Evolutionary conservation across 2,329 filamentous ascomycete species (phyloP).

Genomic region (Westerdykella ornata): DNA sequence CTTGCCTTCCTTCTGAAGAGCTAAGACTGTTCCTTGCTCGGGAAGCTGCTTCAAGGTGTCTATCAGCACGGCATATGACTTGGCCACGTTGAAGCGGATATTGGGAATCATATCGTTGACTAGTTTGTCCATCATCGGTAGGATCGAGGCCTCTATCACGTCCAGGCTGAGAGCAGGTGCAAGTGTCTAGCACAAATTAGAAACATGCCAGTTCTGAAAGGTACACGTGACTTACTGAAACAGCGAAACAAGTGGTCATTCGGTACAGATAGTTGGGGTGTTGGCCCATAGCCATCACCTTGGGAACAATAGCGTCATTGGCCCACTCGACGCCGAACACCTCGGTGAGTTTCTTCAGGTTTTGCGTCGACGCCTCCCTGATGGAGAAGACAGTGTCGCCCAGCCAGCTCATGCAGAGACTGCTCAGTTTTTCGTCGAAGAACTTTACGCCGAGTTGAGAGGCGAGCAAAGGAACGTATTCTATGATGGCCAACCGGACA

Average conservation of each 20-base stretch:
- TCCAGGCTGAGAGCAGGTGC: slow-evolving; percentile 87
- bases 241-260: slow-evolving; percentile 99
- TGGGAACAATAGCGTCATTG: slow-evolving; percentile 92
- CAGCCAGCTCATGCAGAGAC: slow-evolving; percentile 96
- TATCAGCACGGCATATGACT: slow-evolving; percentile 88
- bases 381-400: slow-evolving; percentile 99
- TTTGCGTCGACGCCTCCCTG: slow-evolving; percentile 91
- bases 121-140: slow-evolving; percentile 93
- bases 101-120: slow-evolving; percentile 94
- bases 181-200: slow-evolving; percentile 62
- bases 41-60: slow-evolving; percentile 87
- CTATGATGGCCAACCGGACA: slow-evolving; percentile 94
- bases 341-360: slow-evolving; percentile 96
- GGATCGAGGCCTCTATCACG: slow-evolving; percentile 85
- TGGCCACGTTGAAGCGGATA: slow-evolving; percentile 98
- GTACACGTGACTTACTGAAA: slow-evolving; percentile 63
- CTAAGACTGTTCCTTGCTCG: slow-evolving; percentile 76
- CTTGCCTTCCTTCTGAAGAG: slow-evolving; percentile 71
- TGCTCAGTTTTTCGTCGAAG: slow-evolving; percentile 95
- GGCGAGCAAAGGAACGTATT: slow-evolving; percentile 94
- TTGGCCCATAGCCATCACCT: slow-evolving; percentile 96
- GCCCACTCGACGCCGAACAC: slow-evolving; percentile 99
- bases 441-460: slow-evolving; percentile 95
- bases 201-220: slow-evolving; percentile 6
- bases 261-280: slow-evolving; percentile 98